A percentile compares a stretch with the other conserved stretches of the same genome.
These are phyloP conservation scores for Trypanosoma rangeli DNA, from an alignment of 208 protist species.

Conservation along the genomic window DNA sequence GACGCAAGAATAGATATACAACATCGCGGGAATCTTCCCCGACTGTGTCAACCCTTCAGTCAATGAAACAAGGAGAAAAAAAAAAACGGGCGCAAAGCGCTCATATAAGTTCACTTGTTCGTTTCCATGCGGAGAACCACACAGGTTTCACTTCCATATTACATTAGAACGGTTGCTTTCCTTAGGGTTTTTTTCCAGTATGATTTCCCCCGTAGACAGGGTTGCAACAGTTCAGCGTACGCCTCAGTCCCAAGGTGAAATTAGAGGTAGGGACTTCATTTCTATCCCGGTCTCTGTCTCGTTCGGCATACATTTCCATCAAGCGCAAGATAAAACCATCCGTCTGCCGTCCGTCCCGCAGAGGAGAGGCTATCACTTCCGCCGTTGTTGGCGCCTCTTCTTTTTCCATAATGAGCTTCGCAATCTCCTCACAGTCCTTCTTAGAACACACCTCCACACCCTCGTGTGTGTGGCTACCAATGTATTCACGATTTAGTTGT, in stretches of 20 bases:
- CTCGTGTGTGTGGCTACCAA: conserved; percentile 58
- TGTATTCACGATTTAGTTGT: conserved; percentile 75
- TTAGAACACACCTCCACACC: conserved; percentile 46
- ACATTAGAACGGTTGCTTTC: background rate
- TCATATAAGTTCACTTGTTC: too few species aligned
- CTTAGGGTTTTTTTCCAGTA: conserved; percentile 17
- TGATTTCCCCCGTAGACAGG: conserved; percentile 21
- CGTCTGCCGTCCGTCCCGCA: conserved; percentile 40
- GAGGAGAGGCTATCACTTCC: conserved; percentile 63
- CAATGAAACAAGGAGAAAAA: background rate
- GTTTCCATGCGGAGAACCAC: background rate
- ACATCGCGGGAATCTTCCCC: background rate
- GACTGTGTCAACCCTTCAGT: background rate
- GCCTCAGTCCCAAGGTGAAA: conserved; percentile 3
- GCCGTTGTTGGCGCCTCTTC: conserved; percentile 79
- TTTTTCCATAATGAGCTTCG: conserved; percentile 43
- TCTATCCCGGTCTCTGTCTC: conserved; percentile 27
- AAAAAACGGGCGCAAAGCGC: too few species aligned
- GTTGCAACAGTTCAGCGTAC: conserved; percentile 22
- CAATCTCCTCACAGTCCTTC: conserved; percentile 61
- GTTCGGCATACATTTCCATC: conserved; percentile 80
- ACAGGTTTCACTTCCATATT: background rate
- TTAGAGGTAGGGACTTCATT: background rate
- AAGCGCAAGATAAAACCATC: conserved; percentile 81
- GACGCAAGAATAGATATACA: background rate